Conservation (phyloP, 805 yeast genomes). For the Nakazawaea sp. region DNA sequence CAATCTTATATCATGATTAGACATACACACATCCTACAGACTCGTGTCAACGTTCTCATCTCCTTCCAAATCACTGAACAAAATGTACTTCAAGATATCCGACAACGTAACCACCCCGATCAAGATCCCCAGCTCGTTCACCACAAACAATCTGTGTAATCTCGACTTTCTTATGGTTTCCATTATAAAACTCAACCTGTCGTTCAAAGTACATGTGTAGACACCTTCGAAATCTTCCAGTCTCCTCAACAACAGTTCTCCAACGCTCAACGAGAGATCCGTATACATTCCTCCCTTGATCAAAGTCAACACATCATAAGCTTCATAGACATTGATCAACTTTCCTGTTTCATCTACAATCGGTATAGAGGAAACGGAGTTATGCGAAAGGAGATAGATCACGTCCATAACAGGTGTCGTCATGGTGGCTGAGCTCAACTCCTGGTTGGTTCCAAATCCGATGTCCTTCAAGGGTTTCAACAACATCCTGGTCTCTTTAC, state of each 20-base stretch:
- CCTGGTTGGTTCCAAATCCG: conserved; percentile 47
- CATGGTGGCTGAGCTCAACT: conserved; percentile 77
- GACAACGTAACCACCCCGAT: conserved; percentile 85
- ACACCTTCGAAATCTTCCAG: conserved; percentile 98
- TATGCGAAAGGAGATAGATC: conserved; percentile 69
- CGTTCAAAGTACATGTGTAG: conserved; percentile 86
- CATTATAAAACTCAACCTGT: conserved; percentile 80
- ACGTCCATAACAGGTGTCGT: conserved; percentile 91
- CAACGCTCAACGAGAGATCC: conserved; percentile 85
- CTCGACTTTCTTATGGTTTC: conserved; percentile 90
- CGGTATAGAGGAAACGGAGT: conserved; percentile 89
- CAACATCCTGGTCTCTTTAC: conserved; percentile 86
- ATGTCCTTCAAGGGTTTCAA: conserved; percentile 69
- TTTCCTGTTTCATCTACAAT: conserved; percentile 71
- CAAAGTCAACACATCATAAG: conserved; percentile 87
- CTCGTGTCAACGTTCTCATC: too few species aligned
- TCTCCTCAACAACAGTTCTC: conserved; percentile 90
- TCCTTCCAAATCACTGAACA: conserved; percentile 37
- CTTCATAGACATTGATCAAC: conserved; percentile 87
- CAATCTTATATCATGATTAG: too few species aligned
- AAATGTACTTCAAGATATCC: conserved; percentile 79
- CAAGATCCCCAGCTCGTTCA: conserved; percentile 73
- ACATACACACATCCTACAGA: too few species aligned
- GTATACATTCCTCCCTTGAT: conserved; percentile 93
- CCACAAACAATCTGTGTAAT: conserved; percentile 86